These are phyloP conservation scores for Thuja plicata DNA, from an alignment of 83 land plant genomes.

Conservation along the genomic window DNA sequence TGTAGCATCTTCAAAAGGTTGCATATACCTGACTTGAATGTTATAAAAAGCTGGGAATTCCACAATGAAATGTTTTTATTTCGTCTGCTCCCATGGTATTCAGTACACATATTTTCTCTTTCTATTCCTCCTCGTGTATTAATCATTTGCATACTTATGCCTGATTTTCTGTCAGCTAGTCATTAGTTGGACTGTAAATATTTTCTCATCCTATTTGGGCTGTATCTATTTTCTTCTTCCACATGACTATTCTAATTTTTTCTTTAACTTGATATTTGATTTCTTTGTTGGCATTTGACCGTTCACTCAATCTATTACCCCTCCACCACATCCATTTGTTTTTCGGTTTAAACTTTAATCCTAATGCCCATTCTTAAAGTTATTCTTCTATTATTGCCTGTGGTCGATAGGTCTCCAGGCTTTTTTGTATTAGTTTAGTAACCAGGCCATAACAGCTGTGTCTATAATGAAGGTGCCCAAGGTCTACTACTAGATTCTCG, in stretches of 20 bases:
- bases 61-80: not conserved
- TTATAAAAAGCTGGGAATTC: not conserved
- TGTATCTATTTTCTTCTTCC: not conserved
- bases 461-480: too few species aligned
- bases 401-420: not conserved
- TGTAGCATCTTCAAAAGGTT: not conserved
- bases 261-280: not conserved
- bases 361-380: not conserved
- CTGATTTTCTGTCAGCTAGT: not conserved
- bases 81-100: not conserved
- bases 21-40: not conserved
- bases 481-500: too few species aligned
- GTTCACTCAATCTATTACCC: not conserved
- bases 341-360: not conserved
- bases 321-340: not conserved
- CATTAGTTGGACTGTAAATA: not conserved
- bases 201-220: not conserved
- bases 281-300: not conserved
- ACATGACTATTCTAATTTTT: not conserved
- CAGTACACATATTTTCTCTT: not conserved
- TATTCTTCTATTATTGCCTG: not conserved
- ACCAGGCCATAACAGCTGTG: too few species aligned
- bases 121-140: not conserved
- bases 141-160: not conserved
- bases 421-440: too few species aligned